Evolutionary conservation across 768 basidiomycete species (phyloP), one percentile per base, ranked within the genome.

Genomic region (Pleurotus sapidus): DNA sequence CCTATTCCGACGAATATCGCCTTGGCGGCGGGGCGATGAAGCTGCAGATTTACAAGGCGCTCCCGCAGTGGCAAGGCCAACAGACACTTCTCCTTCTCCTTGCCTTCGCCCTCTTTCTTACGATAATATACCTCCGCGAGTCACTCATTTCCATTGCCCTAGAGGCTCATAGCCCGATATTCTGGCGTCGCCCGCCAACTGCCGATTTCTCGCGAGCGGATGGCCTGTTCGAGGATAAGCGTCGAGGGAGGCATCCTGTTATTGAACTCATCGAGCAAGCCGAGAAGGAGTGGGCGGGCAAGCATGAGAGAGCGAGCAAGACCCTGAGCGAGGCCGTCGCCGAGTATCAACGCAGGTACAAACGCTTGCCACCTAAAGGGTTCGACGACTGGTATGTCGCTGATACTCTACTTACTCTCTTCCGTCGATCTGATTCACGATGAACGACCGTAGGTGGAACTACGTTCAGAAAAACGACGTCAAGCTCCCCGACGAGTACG

Each of bases 401-500:
- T 34, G 30, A 34, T 34, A 20, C 8, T 34, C 46, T 42, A 84
- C 83, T 20, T 4, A 15, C 23, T 47, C n/a, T 37, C 25, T 46
- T 7, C 14, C 0, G n/a, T 48, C 4, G 6, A 14, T 18, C 27
- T 27, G 27, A 12, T 37, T 23, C 40, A 45, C n/a, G 17, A 15
- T 11, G 24, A 30, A 27, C 47, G 30, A 43, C 38, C 58, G 24
- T 24, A 76, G 76, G 77, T 80, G 77, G 78, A 59, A 57, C 3
- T 79, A 77, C 67, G 87, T 86, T 23, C 72, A 80, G 64, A 74
- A 80, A 46, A 79, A 93, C 68, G 71, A 82, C 6, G 84, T 92
- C 27, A 82, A 83, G 62, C 83, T 95, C 43, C 79, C 89, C 15
- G 94, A 96, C 69, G 93, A 95, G 65, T 95, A 92, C 65, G 90